A percentile compares a stretch with the other conserved stretches of the same genome.
Evolutionary conservation across 805 yeast species (phyloP).

Genomic region (Wickerhamomyces chaumierensis): DNA sequence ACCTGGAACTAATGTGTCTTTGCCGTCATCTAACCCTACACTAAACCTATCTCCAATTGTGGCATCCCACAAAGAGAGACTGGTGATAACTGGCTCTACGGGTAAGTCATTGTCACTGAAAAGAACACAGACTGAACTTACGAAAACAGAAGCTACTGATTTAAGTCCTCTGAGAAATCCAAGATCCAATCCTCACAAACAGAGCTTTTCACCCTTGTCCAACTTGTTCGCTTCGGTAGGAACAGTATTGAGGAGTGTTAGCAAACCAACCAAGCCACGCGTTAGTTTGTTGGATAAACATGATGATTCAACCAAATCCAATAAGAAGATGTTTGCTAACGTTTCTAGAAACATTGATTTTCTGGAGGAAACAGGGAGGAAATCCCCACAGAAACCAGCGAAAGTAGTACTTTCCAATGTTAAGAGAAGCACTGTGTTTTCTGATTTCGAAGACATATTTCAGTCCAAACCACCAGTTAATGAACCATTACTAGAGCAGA

Average conservation of each 20-base stretch:
- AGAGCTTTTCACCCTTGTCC: slow-evolving; percentile 15
- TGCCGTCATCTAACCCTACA: slow-evolving; percentile 3
- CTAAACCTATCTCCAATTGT: slow-evolving; percentile 5
- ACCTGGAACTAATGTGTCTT: slow-evolving; percentile 5
- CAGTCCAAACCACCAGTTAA: background rate
- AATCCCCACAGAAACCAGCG: background rate
- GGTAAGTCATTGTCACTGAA: slow-evolving; percentile 1
- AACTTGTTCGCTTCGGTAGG: slow-evolving; percentile 16
- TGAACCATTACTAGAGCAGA: too few species aligned
- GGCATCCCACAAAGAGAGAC: slow-evolving; percentile 1
- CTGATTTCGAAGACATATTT: background rate
- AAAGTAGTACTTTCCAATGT: background rate
- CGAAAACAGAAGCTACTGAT: background rate
- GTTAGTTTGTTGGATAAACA: slow-evolving; percentile 4
- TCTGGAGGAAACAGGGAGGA: background rate
- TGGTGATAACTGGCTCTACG: slow-evolving; percentile 1
- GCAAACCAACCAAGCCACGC: slow-evolving; percentile 12
- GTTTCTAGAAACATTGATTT: background rate
- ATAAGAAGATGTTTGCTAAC: background rate
- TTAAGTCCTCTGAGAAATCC: slow-evolving; percentile 3
- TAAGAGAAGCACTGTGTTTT: background rate
- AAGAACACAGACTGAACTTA: slow-evolving; percentile 1
- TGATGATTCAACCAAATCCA: slow-evolving; percentile 1
- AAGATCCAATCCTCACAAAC: slow-evolving; percentile 4
- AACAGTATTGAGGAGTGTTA: slow-evolving; percentile 15